Percentiles rank a stretch among this genome's conserved stretches.
Conservation (phyloP, 2,329 filamentous ascomycete genomes). For the Fusarium fracticaudum region DNA sequence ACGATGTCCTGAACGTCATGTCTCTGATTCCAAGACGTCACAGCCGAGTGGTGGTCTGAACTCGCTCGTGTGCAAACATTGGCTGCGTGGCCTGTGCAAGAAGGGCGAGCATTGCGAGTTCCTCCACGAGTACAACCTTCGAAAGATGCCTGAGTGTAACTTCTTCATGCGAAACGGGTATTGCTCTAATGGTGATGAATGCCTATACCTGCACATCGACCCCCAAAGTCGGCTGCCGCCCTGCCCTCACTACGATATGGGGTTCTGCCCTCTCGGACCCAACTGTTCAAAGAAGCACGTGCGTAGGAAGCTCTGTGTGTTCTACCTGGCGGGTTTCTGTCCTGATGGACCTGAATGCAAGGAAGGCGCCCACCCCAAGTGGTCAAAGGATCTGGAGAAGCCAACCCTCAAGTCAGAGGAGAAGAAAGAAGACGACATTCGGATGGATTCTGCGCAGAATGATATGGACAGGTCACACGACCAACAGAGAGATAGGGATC, state of each 20-base stretch:
- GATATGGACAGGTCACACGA: constrained; percentile 51
- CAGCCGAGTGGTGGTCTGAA: constrained; percentile 68
- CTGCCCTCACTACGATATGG: constrained; percentile 91
- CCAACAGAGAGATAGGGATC: constrained; percentile 44
- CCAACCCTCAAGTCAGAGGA: constrained; percentile 75
- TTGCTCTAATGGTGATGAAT: constrained; percentile 97
- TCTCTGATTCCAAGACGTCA: constrained; percentile 51
- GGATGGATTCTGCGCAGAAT: constrained; percentile 48
- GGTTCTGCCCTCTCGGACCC: constrained; percentile 92
- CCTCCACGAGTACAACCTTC: constrained; percentile 96
- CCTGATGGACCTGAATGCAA: constrained; percentile 81
- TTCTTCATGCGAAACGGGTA: constrained; percentile 94
- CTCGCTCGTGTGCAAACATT: constrained; percentile 97
- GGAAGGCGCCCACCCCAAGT: constrained; percentile 84
- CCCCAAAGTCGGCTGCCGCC: constrained; percentile 80
- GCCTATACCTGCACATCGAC: constrained; percentile 90
- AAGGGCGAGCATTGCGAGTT: constrained; percentile 98
- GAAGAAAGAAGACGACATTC: constrained; percentile 62
- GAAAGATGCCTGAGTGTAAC: constrained; percentile 98
- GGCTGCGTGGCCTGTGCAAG: constrained; percentile 96
- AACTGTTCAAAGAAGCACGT: constrained; percentile 90
- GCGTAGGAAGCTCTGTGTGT: constrained; percentile 80
- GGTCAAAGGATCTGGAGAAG: constrained; percentile 79
- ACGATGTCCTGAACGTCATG: constrained; percentile 86
- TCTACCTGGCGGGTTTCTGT: constrained; percentile 94